A percentile compares a stretch with the other conserved stretches of the same genome.
phyloP scores from a whole-genome alignment of 106 monocot genomes.

The Gastrodia elata region DNA sequence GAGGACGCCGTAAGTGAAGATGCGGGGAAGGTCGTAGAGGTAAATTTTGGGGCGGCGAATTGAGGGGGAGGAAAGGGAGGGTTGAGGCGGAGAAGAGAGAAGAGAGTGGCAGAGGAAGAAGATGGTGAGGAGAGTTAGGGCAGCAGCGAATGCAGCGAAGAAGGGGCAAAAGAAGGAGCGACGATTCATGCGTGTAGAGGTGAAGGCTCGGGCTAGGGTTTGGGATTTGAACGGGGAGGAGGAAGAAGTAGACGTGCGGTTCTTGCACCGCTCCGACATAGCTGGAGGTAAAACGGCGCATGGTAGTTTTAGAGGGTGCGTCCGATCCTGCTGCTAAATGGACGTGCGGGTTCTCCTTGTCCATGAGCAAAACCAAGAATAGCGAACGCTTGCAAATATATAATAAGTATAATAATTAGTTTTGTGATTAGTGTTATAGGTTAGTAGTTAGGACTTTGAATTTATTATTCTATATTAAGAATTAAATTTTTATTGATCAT shows the following conservation, averaged over 20 bases:
- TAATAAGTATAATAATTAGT: too few relatives aligned
- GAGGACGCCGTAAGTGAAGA: slow-evolving; percentile 79
- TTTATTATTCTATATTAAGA: too few relatives aligned
- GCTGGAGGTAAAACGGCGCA: background rate
- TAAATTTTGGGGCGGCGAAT: slow-evolving; percentile 46
- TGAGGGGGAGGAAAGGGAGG: slow-evolving; percentile 5
- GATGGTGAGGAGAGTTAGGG: background rate
- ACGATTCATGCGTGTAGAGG: slow-evolving; percentile 3
- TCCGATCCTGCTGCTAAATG: background rate
- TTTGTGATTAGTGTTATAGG: too few relatives aligned
- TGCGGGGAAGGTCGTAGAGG: slow-evolving; percentile 65
- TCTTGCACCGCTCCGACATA: slow-evolving; percentile 17
- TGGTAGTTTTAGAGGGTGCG: background rate
- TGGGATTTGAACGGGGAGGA: background rate
- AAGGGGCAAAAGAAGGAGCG: slow-evolving; percentile 13
- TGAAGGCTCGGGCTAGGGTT: slow-evolving; percentile 4
- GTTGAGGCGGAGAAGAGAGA: background rate
- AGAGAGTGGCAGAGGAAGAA: background rate
- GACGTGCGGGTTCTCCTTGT: background rate
- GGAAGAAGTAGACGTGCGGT: slow-evolving; percentile 4
- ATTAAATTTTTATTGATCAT: too few relatives aligned
- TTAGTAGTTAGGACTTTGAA: too few relatives aligned
- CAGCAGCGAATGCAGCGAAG: slow-evolving; percentile 6
- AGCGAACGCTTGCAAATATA: too few relatives aligned
- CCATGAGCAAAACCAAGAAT: too few relatives aligned